Base-by-base conservation (phyloP, 176 grass and related monocot genomes). In the Neostapfia colusana region DNA sequence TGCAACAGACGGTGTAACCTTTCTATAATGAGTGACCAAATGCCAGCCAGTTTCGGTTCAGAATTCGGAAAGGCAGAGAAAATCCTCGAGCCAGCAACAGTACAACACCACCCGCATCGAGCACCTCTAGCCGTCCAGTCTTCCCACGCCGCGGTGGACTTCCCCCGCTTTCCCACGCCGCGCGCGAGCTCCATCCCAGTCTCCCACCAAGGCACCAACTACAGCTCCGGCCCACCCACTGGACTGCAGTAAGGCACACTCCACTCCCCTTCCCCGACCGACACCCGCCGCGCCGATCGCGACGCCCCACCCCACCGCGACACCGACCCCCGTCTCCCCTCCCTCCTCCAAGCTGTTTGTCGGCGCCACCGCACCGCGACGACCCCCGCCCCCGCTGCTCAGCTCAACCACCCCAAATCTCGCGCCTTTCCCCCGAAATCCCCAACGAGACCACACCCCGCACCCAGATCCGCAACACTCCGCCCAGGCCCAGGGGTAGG, bases 281-380 rank as follows among this genome's bases (percentile, higher is more conserved):
- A 88, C 86, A 84, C 79, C 25, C 68, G 15, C 37, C 24, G 55
- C 65, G 64, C 83, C 53, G 83, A 86, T 82, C 73, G 79, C 63
- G 86, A 88, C 81, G 60, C 75, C 44, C 34, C 78, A 90, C 88
- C 77, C 25, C 77, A 70, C 81, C 39, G 84, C 85, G 84, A 86
- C 86, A 81, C 66, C 81, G 91, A 90, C 77, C 58, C 31, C 63
- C 68, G n/a, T n/a, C n/a, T n/a, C 54, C 78, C 73, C 85, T 64
- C 53, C 73, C 77, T 18, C 71, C 77, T 34, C 82, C 75, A 15
- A 48, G 67, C 81, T 86, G 85, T 87, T 69, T 79, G 74, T 83
- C 85, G 80, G 85, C 74, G 80, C 61, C n/a, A n/a, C n/a, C n/a
- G n/a, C n/a, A n/a, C n/a, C n/a, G n/a, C n/a, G n/a, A n/a, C n/a